Conservation (phyloP, 2,329 filamentous ascomycete species). For the Aspergillus sclerotialis region DNA sequence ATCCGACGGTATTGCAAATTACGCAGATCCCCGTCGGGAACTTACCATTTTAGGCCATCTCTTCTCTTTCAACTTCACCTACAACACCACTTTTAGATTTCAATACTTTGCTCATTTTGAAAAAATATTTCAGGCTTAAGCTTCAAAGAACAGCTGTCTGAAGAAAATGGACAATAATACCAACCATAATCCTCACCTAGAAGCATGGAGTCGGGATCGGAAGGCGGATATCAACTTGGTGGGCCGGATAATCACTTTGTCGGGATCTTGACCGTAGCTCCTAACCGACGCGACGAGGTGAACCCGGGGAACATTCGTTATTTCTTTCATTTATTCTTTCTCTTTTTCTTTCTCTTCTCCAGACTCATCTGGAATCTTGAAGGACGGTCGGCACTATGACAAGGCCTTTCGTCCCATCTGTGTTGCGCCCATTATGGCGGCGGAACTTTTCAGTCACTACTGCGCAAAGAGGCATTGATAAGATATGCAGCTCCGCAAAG, state of each 20-base stretch:
- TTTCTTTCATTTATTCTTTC: constrained; percentile 3
- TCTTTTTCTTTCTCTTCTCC: background rate
- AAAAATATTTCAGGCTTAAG: too few species aligned
- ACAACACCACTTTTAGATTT: too few species aligned
- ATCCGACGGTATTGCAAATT: too few species aligned
- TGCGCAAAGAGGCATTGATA: constrained; percentile 63
- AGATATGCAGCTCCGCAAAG: constrained; percentile 62
- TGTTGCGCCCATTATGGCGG: constrained; percentile 28
- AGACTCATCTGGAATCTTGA: constrained; percentile 2
- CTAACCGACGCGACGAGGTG: constrained; percentile 16
- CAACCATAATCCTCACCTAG: too few species aligned
- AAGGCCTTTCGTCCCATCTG: constrained; percentile 18
- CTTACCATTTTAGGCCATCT: too few species aligned
- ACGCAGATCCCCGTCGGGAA: too few species aligned
- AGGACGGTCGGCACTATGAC: constrained; percentile 18
- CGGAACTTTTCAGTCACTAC: constrained; percentile 61
- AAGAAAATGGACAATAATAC: too few species aligned
- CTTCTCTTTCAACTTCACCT: too few species aligned
- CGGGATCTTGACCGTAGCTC: constrained; percentile 12
- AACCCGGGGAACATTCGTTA: constrained; percentile 3
- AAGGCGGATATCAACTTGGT: constrained; percentile 10
- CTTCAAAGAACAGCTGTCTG: too few species aligned
- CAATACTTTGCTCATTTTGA: too few species aligned
- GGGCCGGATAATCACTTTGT: constrained; percentile 23
- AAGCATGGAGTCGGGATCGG: constrained; percentile 9